Conservation (phyloP, 768 basidiomycete genomes). For the Tremella yokohamensis region DNA sequence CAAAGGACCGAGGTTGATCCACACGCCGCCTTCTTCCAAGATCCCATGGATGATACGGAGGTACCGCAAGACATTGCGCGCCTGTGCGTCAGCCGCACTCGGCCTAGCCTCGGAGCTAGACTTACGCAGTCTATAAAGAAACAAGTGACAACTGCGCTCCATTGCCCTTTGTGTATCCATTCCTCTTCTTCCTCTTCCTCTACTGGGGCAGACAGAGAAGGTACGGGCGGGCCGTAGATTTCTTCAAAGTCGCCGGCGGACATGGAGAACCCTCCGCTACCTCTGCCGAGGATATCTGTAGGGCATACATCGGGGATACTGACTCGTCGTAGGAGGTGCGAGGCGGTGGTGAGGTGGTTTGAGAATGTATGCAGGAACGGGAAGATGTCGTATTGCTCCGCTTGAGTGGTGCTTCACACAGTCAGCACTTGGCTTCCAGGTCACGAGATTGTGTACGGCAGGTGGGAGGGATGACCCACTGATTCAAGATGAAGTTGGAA, state of each 20-base stretch:
- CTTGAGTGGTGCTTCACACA: constrained; percentile 59
- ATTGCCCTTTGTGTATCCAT: constrained; percentile 65
- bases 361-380: constrained; percentile 92
- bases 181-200: constrained; percentile 55
- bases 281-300: constrained; percentile 58
- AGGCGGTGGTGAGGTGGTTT: constrained; percentile 61
- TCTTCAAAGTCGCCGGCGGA: constrained; percentile 96
- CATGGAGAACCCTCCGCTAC: constrained; percentile 57
- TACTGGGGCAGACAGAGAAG: not conserved
- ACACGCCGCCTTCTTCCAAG: constrained; percentile 78
- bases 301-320: constrained; percentile 81
- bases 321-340: constrained; percentile 63
- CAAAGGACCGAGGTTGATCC: constrained; percentile 89
- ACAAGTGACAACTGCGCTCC: constrained; percentile 88
- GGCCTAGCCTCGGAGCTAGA: not conserved
- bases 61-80: constrained; percentile 87
- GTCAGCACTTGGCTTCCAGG: not conserved
- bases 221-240: constrained; percentile 62
- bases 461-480: constrained; percentile 54
- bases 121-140: constrained; percentile 94
- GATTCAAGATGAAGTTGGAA: constrained; percentile 82
- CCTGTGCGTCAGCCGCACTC: constrained; percentile 55
- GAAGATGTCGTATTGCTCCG: constrained; percentile 71
- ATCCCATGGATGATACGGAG: constrained; percentile 79
- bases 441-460: not conserved